Conservation (phyloP, 1,139 yeast species). For the Blastobotrys malaysiensis region DNA sequence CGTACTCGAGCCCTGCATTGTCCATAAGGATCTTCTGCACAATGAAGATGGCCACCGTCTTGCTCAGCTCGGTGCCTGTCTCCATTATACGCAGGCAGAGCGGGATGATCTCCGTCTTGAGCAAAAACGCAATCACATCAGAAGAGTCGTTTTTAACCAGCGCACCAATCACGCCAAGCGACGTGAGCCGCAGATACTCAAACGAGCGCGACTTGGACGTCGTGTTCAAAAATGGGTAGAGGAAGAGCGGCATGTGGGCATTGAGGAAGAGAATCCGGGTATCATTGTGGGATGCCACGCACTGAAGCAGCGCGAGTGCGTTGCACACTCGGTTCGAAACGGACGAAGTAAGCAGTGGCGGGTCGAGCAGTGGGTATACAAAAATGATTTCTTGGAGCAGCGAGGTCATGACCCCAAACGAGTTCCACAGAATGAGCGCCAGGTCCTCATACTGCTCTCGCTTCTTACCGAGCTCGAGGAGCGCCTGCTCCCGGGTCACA, state of each 20-base stretch:
- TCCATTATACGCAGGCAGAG: constrained; percentile 93
- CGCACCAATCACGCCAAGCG: constrained; percentile 96
- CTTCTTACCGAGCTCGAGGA: constrained; percentile 85
- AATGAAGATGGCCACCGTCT: constrained; percentile 93
- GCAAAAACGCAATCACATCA: constrained; percentile 83
- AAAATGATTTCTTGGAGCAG: constrained; percentile 82
- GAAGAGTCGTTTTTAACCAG: constrained; percentile 93
- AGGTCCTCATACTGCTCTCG: constrained; percentile 92
- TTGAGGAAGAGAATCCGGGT: constrained; percentile 78
- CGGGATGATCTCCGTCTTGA: constrained; percentile 94
- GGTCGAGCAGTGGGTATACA: constrained; percentile 83
- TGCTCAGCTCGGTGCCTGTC: constrained; percentile 85
- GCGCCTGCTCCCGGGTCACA: constrained; percentile 69
- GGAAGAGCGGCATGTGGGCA: constrained; percentile 87
- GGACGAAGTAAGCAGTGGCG: constrained; percentile 78
- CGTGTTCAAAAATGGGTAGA: constrained; percentile 90
- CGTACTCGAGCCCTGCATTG: constrained; percentile 84
- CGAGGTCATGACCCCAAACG: constrained; percentile 94
- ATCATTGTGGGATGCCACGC: constrained; percentile 93
- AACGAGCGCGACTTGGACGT: constrained; percentile 88
- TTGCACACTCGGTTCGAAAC: constrained; percentile 94
- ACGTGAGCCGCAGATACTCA: constrained; percentile 86
- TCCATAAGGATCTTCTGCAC: constrained; percentile 88
- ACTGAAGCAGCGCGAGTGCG: constrained; percentile 88
- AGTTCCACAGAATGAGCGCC: constrained; percentile 90